Base-by-base conservation (phyloP, 176 grass and related monocot genomes). In the Themeda triandra region DNA sequence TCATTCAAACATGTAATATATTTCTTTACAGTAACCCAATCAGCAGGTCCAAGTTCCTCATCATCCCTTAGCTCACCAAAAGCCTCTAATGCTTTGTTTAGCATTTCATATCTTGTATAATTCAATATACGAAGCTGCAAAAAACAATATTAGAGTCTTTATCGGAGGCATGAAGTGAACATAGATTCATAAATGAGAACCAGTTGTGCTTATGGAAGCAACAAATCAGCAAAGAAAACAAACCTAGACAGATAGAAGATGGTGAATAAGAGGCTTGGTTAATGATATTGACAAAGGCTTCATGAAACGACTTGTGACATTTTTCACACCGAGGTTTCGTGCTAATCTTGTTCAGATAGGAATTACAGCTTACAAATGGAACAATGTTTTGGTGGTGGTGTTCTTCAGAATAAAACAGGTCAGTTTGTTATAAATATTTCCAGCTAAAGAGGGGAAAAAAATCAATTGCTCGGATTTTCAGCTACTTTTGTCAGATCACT, bases 21-120 rank as follows among this genome's bases (percentile, higher is more conserved):
- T 82, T 80, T 89, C 71, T 83, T 91, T 69, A 98, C 92, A 73
- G 77, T 93, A 30, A 84, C 41, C 95, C 95, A 98, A 69, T 98
- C 95, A 78, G 89, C 92, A 74, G 92, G 95, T 58, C 95, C 95
- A 80, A 98, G 91, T 87, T 98, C 95, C 80, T 98, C 92, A 53
- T 98, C 95, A 89, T 98, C 95, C 83, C 89, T 76, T 71, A 98
- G 91, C n/a, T n/a, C n/a, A n/a, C n/a, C n/a, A n/a, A n/a, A n/a
- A n/a, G n/a, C n/a, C n/a, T n/a, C n/a, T n/a, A n/a, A n/a, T n/a
- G n/a, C n/a, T n/a, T n/a, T n/a, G n/a, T n/a, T n/a, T n/a, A n/a
- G n/a, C n/a, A n/a, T 93, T 86, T 98, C 95, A 77, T 93, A 95
- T 78, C 58, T 91, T 68, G 92, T 92, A 86, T 93, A 98, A 13